Base-by-base conservation (phyloP, 768 basidiomycete genomes). In the Thelephora ganbajun region DNA sequence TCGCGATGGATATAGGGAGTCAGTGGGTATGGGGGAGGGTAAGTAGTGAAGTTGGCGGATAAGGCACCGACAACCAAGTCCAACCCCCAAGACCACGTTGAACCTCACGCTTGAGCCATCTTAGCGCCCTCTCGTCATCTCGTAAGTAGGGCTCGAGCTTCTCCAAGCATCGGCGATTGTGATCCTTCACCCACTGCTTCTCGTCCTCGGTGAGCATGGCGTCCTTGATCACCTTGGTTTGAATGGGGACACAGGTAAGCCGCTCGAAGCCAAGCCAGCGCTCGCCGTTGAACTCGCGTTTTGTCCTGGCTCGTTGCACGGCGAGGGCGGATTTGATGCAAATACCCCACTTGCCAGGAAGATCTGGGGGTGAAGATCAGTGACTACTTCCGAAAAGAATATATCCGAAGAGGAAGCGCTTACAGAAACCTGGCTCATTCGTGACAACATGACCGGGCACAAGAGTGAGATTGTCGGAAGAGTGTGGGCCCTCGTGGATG, bases 361-460 rank as follows among this genome's bases (percentile, higher is more conserved):
- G 72, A 61, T 93, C 85, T 65, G 42, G 30, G 39, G 36, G 23
- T n/a, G 26, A 35, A 7, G 12, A 19, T 35, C 14, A 33, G 42
- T 42, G n/a, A 35, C 37, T 34, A n/a, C 34, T 33, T 37, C 9
- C 36, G 20, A 33, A 22, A 19, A 5, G 18, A 1, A 23, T 7
- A 11, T 12, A 16, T 13, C 23, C 35, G 43, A 42, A 2, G 30
- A 13, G 13, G 2, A 20, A n/a, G 48, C 33, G 73, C 83, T 61
- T 59, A 88, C 83, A 94, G 64, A 80, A 93, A 0, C 91, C 92
- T 43, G 92, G 94, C 65, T 97, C 92, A 57, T 96, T 93, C 43
- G 91, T 91, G 49, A 93, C 79, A 54, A 93, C 79, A 62, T 96
- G 81, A 11, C 96, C 96, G n/a, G 79, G 78, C 19, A 73, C 69